Base-by-base conservation (phyloP, 208 protist genomes). In the Trypanosoma rangeli region DNA sequence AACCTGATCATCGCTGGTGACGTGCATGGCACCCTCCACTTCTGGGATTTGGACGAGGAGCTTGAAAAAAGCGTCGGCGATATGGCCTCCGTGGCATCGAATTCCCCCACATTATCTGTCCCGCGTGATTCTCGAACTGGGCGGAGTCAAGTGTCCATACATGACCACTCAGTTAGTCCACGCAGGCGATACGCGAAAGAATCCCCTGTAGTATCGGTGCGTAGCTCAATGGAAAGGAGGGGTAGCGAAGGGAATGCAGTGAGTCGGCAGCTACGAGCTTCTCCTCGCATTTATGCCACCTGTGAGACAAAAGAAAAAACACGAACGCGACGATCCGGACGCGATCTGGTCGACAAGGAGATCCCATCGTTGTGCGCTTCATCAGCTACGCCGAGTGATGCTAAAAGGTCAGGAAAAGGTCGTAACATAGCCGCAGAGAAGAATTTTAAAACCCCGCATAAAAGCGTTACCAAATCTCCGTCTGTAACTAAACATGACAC, bases 41-140 rank as follows among this genome's bases (percentile, higher is more conserved):
- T 96, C n/a, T 96, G 91, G 89, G 89, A 96, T 64, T 72, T 96
- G 1, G 86, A 93, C 54, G 88, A 94, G 70, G 88, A 96, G 68
- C 76, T 96, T 33, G 33, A 64, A n/a, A 29, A 42, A 5, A 13
- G 7, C 4, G 4, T 24, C 18, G 5, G 31, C 18, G 42, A 29
- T 3, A 29, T 8, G 1, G 7, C 5, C 33, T 42, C 56, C 16
- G 33, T n/a, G 18, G 3, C 48, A 12, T 53, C 48, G 5, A 29
- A 46, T 12, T 18, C 29, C 18, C 49, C 22, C 33, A 10, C 65
- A 18, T 9, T 54, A 4, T 64, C 28, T 16, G 48, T 31, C 16
- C 61, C 68, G 9, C 50, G 28, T 0, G 52, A 20, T 18, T 73
- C 60, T 16, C 37, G 35, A 2, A 1, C 20, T 0, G 35, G 49